Evolutionary conservation across 129 eudicot genomes (phyloP), one percentile per base, ranked within the genome.

Genomic region (Apium graveolens): DNA sequence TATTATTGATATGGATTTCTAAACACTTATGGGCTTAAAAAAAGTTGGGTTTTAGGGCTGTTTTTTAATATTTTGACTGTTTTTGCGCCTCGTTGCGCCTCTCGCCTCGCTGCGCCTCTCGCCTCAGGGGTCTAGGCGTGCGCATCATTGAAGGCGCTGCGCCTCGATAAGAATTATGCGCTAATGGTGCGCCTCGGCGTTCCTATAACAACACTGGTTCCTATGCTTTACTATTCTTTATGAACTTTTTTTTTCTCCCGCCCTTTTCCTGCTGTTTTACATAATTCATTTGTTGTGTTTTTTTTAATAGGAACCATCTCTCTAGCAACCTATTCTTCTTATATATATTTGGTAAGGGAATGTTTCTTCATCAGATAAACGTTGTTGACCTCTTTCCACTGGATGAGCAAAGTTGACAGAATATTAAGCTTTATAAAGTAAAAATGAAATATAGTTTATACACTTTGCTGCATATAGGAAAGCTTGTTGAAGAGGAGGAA

Each of bases 401-500:
- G 17, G 27, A 42, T 71, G 53, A 49, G 34, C 31, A 63, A 76
- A 62, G 34, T 41, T 62, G 78, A 16, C 65, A 20, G n/a, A 69
- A 24, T 48, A 70, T 31, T 57, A 41, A 63, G 74, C 49, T 44
- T 26, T 20, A 49, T 73, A 21, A 37, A 29, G 31, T 73, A 29
- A 9, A 77, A 48, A 35, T 55, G 41, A n/a, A 53, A 31, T n/a
- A 29, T 5, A 41, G 13, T 10, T 29, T 39, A 60, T 72, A 63
- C 62, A 31, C 68, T 26, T 72, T 86, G 76, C 55, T 26, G 79
- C 80, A 66, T 76, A 69, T 82, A 94, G 98, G 98, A 85, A 95
- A 95, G 84, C 96, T 95, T 79, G 98, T 95, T 85, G 98, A 95
- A 88, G 98, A 95, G 83, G 98, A 95, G 79, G 98, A 95, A 86